Conservation (phyloP, 2,329 filamentous ascomycete species). For the Aspergillus sp. region DNA sequence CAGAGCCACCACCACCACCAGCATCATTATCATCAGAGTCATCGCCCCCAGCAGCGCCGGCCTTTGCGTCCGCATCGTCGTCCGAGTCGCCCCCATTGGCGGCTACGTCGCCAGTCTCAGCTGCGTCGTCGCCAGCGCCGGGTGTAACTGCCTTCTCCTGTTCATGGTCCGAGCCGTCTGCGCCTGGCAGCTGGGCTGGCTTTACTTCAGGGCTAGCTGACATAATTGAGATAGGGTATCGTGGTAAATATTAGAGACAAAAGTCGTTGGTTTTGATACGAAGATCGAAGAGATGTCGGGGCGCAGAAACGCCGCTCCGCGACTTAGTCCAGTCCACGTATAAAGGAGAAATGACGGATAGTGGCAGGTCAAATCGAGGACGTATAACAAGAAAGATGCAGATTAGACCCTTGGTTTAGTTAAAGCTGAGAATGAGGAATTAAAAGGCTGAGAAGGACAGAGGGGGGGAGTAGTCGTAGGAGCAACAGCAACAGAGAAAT, state of each 20-base stretch:
- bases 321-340: neutral
- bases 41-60: conserved; percentile 15
- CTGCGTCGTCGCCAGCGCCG: conserved; percentile 16
- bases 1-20: conserved; percentile 42
- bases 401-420: no score
- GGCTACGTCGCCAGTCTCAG: conserved; percentile 5
- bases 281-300: conserved; percentile 6
- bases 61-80: conserved; percentile 8
- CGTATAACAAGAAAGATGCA: no score
- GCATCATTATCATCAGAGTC: conserved; percentile 18
- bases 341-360: no score
- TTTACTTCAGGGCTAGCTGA: conserved; percentile 34
- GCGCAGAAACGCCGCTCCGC: conserved; percentile 1
- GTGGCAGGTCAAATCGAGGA: no score
- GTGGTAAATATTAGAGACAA: neutral
- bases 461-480: no score
- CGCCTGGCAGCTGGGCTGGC: conserved; percentile 11
- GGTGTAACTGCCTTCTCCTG: conserved; percentile 22
- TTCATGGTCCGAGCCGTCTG: conserved; percentile 19
- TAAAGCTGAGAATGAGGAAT: no score
- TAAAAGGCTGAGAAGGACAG: no score
- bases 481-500: conserved; percentile 4
- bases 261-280: conserved; percentile 1
- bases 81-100: conserved; percentile 15
- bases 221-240: conserved; percentile 20